A percentile compares a stretch with the other conserved stretches of the same genome.
Evolutionary conservation across 495 filamentous ascomycete genomes (phyloP).

Genomic region (Aspergillus leporis): DNA sequence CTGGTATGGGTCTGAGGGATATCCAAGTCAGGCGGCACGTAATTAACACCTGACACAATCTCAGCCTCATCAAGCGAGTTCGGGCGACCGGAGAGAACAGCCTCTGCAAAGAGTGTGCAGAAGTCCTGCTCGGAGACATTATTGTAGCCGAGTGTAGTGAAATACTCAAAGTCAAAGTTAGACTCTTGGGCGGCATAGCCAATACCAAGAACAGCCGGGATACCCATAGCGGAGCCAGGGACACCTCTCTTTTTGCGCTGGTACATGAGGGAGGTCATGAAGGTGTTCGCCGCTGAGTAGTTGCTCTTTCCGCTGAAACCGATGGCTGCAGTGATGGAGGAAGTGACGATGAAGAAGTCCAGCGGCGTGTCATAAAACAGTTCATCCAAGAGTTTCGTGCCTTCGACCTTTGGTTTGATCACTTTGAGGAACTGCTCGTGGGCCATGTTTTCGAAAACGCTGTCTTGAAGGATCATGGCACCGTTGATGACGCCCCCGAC

Average conservation of each 20-base stretch:
- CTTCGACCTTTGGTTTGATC: conserved; percentile 26
- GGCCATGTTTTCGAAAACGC: conserved; percentile 16
- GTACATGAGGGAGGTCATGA: neutral
- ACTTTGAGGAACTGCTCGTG: conserved; percentile 1
- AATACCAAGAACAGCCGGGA: neutral
- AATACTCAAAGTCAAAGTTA: neutral
- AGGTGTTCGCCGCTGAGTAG: conserved; percentile 57
- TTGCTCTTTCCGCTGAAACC: conserved; percentile 58
- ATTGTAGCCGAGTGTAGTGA: neutral
- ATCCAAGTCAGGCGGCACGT: neutral
- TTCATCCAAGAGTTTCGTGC: conserved; percentile 28
- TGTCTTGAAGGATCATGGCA: conserved; percentile 29
- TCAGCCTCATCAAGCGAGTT: neutral
- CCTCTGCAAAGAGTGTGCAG: neutral
- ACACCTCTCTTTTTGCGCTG: neutral
- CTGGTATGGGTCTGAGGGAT: neutral
- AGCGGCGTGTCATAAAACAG: conserved; percentile 33
- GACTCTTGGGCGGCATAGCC: neutral
- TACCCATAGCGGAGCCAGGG: neutral
- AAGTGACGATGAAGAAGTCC: conserved; percentile 64
- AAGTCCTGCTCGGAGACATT: neutral
- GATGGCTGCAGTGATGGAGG: conserved; percentile 51
- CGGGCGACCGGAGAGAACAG: neutral
- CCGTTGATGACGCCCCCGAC: conserved; percentile 20
- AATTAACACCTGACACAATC: neutral